Base-by-base conservation (phyloP, 2,329 filamentous ascomycete genomes). In the Hypoxylon sp. region DNA sequence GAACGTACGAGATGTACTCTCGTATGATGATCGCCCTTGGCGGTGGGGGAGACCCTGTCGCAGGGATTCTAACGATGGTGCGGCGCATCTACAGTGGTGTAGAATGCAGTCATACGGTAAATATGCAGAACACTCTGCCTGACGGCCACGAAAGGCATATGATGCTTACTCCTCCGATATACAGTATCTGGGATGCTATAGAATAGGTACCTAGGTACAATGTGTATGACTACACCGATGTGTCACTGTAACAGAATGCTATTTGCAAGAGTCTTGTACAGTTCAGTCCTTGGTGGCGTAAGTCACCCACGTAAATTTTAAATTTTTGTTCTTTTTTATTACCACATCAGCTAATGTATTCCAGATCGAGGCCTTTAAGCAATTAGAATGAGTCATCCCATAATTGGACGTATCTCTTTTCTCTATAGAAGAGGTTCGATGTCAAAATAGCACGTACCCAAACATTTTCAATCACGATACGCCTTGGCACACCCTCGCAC, bases 11-110 rank as follows among this genome's bases (percentile, higher is more conserved):
- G 14, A 19, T 0, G 69, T 58, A 63, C 63, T 59, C 48, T 63
- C 61, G 62, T 70, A 67, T 63, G 58, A 67, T 73, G 71, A 74
- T 74, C 73, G 70, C 60, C 73, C 71, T 74, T 73, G 70, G 72
- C 70, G 63, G 61, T 62, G 61, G 61, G 67, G 65, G 30, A 47
- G 67, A 32, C 69, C 71, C 59, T 70, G 70, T 70, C 57, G 62
- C 62, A 61, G 56, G 56, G 48, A 52, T 55, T 53, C 47, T 43
- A 50, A 60, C 58, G 56, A 58, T 56, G 41, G 30, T 61, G 56
- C 56, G 52, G 59, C 65, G 65, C 47, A 61, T 63, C 52, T 65
- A 62, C 65, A 59, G 63, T 65, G 39, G 25, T 59, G 51, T 63
- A 60, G 41, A 34, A 67, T 63, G 34, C 43, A 50, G 54, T 59